A percentile compares a stretch with the other conserved stretches of the same genome.
Conservation (phyloP, 805 yeast genomes). For the Pichia ethanolica region DNA sequence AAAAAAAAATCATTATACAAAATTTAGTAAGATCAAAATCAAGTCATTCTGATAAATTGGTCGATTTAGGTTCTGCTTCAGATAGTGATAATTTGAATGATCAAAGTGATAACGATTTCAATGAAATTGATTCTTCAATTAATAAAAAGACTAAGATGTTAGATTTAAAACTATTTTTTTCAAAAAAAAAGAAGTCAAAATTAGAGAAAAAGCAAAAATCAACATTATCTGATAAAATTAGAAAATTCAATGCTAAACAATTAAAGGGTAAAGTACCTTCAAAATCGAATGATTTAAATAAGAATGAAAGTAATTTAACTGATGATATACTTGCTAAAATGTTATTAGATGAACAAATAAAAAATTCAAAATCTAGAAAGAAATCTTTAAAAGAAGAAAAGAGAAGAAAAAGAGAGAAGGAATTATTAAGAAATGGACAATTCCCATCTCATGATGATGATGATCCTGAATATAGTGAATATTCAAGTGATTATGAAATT, state of each 20-base stretch:
- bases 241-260: slow-evolving; percentile 7
- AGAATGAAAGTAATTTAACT: neutral
- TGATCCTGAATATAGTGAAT: slow-evolving; percentile 27
- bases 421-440: slow-evolving; percentile 12
- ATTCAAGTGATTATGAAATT: slow-evolving; percentile 20
- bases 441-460: slow-evolving; percentile 17
- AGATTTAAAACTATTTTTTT: slow-evolving; percentile 9
- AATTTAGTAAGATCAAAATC: neutral
- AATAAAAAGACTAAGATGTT: slow-evolving; percentile 6
- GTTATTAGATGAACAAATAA: slow-evolving; percentile 10
- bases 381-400: slow-evolving; percentile 13
- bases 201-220: slow-evolving; percentile 2
- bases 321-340: slow-evolving; percentile 11
- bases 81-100: slow-evolving; percentile 2
- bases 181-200: slow-evolving; percentile 5
- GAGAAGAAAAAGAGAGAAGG: slow-evolving; percentile 8
- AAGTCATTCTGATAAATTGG: neutral
- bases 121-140: neutral
- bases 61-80: slow-evolving; percentile 4
- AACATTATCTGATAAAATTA: slow-evolving; percentile 9
- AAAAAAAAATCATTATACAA: neutral
- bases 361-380: slow-evolving; percentile 5
- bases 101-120: too few relatives aligned
- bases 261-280: neutral
- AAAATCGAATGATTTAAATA: neutral